phyloP scores from a whole-genome alignment of 2,329 filamentous ascomycete species.

The Ascochyta viciae-villosae region DNA sequence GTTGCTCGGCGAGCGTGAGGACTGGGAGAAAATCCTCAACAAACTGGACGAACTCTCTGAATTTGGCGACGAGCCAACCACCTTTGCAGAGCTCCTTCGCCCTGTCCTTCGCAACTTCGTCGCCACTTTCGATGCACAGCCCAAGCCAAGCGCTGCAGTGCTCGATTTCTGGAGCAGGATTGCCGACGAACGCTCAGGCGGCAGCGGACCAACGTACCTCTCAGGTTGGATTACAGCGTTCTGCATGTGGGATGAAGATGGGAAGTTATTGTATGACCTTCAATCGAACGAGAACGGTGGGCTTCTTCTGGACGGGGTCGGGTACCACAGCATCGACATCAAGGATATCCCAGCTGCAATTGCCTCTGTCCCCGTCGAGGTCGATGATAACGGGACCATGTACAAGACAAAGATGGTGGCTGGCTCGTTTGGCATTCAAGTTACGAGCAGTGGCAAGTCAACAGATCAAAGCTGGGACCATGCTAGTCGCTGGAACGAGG shows the following conservation, averaged over 20 bases:
- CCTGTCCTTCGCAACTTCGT: constrained; percentile 23
- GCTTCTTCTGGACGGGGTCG: constrained; percentile 7
- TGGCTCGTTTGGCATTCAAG: constrained; percentile 19
- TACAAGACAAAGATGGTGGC: constrained; percentile 23
- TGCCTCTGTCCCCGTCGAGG: constrained; percentile 18
- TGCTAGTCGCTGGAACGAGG: background rate
- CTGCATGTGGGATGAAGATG: constrained; percentile 25
- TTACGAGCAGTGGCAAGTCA: constrained; percentile 3
- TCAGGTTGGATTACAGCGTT: constrained; percentile 32
- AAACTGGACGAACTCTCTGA: constrained; percentile 20
- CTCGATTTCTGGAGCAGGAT: constrained; percentile 24
- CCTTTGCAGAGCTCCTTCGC: constrained; percentile 18
- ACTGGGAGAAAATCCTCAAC: constrained; percentile 25
- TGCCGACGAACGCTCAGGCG: background rate
- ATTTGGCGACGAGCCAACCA: constrained; percentile 15
- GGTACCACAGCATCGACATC: constrained; percentile 13
- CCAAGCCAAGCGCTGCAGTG: background rate
- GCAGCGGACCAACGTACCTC: constrained; percentile 12
- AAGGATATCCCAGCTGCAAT: constrained; percentile 12
- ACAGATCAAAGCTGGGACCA: background rate
- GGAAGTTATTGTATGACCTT: constrained; percentile 6
- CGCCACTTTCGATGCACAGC: constrained; percentile 16
- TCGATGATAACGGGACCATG: constrained; percentile 17
- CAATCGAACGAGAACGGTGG: background rate
- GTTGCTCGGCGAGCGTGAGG: constrained; percentile 23